Conservation (phyloP, 805 yeast genomes). For the Yarrowia alimentaria region DNA sequence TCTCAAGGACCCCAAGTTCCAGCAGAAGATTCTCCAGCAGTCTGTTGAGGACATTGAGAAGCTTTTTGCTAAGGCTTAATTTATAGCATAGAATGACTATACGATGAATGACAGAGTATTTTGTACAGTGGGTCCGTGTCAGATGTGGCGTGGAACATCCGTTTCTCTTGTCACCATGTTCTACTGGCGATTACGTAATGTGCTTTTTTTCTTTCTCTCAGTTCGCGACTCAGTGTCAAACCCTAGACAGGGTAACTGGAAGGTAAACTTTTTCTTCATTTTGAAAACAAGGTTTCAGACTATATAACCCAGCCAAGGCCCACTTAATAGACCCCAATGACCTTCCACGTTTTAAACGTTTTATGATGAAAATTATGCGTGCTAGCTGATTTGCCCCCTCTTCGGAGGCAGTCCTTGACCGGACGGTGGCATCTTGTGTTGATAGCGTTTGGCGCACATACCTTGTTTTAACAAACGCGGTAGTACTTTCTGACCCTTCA, state of each 20-base stretch:
- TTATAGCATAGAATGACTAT: conserved; percentile 28
- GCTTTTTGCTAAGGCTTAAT: conserved; percentile 30
- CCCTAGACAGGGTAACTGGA: conserved; percentile 25
- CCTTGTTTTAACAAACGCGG: conserved; percentile 38
- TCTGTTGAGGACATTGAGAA: conserved; percentile 88
- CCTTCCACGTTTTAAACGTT: conserved; percentile 40
- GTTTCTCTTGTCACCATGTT: no score
- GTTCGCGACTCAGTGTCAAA: no score
- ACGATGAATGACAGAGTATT: conserved; percentile 26
- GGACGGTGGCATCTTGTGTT: conserved; percentile 36
- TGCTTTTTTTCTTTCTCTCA: no score
- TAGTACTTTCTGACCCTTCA: conserved; percentile 34
- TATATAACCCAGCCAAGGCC: background rate
- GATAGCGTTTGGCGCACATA: conserved; percentile 37
- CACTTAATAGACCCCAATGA: conserved; percentile 33
- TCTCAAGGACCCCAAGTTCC: conserved; percentile 84
- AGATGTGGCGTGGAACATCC: no score
- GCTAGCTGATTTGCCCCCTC: conserved; percentile 34
- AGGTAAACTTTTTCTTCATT: no score
- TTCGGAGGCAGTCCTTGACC: conserved; percentile 36
- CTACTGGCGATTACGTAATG: background rate
- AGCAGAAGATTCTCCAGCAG: conserved; percentile 86
- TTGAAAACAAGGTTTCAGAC: conserved; percentile 3
- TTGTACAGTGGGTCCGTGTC: no score
- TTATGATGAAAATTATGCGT: conserved; percentile 39